phyloP scores from a whole-genome alignment of 2,329 filamentous ascomycete genomes.

The Fusarium abutilonis region DNA sequence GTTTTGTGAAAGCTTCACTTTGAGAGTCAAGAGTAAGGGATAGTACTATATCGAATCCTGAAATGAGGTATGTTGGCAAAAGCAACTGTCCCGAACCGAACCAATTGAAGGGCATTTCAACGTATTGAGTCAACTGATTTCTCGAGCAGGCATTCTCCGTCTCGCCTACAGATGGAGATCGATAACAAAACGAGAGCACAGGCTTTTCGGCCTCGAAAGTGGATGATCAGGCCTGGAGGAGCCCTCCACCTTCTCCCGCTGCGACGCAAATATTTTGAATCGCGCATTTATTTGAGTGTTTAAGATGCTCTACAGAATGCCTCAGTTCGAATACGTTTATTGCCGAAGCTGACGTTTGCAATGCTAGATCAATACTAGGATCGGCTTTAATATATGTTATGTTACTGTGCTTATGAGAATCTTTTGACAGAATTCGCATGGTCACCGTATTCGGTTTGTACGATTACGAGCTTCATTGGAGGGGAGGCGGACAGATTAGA shows the following conservation, averaged over 20 bases:
- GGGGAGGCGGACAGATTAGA: not conserved
- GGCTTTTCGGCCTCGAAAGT: conserved; percentile 30
- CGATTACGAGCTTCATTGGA: conserved; percentile 28
- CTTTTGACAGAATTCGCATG: not conserved
- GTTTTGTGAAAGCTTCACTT: conserved; percentile 1
- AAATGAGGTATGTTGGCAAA: too few species aligned
- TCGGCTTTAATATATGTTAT: conserved; percentile 9
- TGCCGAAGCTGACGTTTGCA: conserved; percentile 4
- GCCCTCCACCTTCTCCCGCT: conserved; percentile 26
- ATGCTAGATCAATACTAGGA: conserved; percentile 9
- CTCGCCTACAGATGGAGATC: conserved; percentile 23
- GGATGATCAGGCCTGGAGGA: conserved; percentile 26
- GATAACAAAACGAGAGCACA: conserved; percentile 14
- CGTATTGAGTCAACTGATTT: not conserved
- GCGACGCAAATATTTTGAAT: conserved; percentile 13
- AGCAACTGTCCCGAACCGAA: not conserved
- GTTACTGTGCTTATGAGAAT: not conserved
- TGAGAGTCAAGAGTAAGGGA: not conserved
- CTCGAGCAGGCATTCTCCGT: not conserved
- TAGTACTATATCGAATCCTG: too few species aligned
- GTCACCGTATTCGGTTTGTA: conserved; percentile 36
- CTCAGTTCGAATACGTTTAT: not conserved
- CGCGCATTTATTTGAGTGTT: not conserved
- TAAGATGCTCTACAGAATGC: not conserved
- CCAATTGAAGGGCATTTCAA: not conserved